These are phyloP conservation scores for Clathrus columnatus DNA, from an alignment of 768 basidiomycete genomes.

Conservation along the genomic window DNA sequence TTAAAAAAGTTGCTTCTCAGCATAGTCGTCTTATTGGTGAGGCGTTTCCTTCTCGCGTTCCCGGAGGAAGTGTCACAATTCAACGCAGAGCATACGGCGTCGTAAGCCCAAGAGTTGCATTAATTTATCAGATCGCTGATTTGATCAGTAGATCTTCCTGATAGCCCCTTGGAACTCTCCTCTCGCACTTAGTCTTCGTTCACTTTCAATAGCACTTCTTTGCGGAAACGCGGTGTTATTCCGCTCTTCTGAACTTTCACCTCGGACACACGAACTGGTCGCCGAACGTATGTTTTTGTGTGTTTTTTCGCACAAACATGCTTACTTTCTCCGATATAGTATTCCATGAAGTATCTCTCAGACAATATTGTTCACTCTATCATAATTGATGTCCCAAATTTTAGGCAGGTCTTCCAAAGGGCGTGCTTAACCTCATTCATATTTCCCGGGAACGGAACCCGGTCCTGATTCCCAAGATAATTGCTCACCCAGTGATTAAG, in stretches of 20 bases:
- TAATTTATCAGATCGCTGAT: no score
- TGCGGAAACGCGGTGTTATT: background rate
- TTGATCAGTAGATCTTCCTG: background rate
- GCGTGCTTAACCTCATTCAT: conserved; percentile 21
- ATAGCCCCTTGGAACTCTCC: conserved; percentile 13
- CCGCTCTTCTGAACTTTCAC: background rate
- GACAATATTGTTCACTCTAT: background rate
- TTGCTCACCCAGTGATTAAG: conserved; percentile 16
- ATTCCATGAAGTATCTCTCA: background rate
- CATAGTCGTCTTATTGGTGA: conserved; percentile 9
- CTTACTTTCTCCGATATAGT: background rate
- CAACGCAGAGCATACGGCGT: conserved; percentile 9
- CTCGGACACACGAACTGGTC: background rate
- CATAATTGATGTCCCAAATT: background rate
- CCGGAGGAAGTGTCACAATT: conserved; percentile 11
- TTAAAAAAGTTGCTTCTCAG: conserved; percentile 10
- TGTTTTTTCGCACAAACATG: background rate
- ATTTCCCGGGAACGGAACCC: conserved; percentile 14
- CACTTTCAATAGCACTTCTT: background rate
- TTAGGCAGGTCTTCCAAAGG: conserved; percentile 24
- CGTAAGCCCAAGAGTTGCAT: background rate
- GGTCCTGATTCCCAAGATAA: conserved; percentile 12
- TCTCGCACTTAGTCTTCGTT: conserved; percentile 9
- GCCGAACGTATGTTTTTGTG: background rate
- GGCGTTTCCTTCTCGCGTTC: background rate